phyloP scores from a whole-genome alignment of 768 basidiomycete genomes.

The Flagelloscypha sp. region DNA sequence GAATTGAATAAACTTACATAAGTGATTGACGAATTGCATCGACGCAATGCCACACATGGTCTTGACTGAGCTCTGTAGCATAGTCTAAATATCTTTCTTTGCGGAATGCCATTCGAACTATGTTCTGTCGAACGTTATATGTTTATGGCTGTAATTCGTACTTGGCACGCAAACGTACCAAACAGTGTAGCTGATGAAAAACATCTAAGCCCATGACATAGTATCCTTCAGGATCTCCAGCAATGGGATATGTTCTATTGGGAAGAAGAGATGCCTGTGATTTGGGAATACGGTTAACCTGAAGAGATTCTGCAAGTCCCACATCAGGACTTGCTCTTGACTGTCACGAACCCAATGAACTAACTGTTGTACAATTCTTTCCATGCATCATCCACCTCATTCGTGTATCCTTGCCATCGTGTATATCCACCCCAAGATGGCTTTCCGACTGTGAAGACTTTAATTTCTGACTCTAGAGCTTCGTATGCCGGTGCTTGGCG shows the following conservation, averaged over 20 bases:
- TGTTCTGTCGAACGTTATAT: slow-evolving; percentile 8
- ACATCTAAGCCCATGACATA: slow-evolving; percentile 17
- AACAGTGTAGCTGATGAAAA: slow-evolving; percentile 20
- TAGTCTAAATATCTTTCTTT: slow-evolving; percentile 11
- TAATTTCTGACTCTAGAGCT: too few species aligned
- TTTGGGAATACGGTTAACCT: too few species aligned
- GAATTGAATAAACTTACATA: slow-evolving; percentile 13
- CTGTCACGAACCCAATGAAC: too few species aligned
- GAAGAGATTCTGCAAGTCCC: too few species aligned
- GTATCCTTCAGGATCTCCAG: slow-evolving; percentile 14
- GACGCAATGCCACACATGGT: slow-evolving; percentile 15
- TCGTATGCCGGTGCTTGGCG: too few species aligned
- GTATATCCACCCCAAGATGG: too few species aligned
- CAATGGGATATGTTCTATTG: slow-evolving; percentile 15
- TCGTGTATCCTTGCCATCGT: too few species aligned
- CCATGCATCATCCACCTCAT: slow-evolving; percentile 15
- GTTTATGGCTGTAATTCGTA: background rate
- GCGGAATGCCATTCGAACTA: slow-evolving; percentile 11
- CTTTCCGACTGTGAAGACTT: too few species aligned
- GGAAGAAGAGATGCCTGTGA: slow-evolving; percentile 14
- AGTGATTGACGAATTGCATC: slow-evolving; percentile 14
- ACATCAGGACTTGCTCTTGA: too few species aligned
- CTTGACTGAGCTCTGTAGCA: slow-evolving; percentile 11
- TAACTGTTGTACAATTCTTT: slow-evolving; percentile 12
- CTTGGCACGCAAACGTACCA: slow-evolving; percentile 11